A percentile compares a stretch with the other conserved stretches of the same genome.
These are phyloP conservation scores for Sequoiadendron giganteum DNA, from an alignment of 75 land plant species.

Conservation along the genomic window DNA sequence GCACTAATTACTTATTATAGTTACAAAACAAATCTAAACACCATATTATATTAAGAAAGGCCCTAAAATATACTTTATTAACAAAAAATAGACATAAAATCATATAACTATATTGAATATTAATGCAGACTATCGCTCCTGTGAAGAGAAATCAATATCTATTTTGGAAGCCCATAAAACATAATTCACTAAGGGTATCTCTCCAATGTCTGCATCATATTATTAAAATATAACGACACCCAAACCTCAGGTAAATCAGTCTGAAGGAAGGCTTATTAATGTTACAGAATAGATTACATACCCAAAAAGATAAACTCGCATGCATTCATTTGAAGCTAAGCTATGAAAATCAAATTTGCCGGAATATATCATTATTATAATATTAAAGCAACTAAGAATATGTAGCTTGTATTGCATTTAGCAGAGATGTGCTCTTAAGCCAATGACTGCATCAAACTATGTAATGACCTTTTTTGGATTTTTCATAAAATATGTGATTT, in stretches of 20 bases:
- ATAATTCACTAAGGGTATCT: not conserved
- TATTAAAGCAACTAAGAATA: not conserved
- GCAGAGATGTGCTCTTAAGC: not conserved
- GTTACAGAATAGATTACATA: not conserved
- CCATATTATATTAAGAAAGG: not conserved
- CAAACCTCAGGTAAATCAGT: not conserved
- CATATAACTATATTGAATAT: not conserved
- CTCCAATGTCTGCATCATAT: not conserved
- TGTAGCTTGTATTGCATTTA: not conserved
- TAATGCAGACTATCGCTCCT: not conserved
- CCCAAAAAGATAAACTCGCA: not conserved
- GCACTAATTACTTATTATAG: not conserved
- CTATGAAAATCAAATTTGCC: not conserved
- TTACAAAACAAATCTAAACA: not conserved
- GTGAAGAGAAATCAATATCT: not conserved
- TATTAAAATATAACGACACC: not conserved
- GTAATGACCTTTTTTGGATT: too few relatives aligned
- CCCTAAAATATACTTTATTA: not conserved
- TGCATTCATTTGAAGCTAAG: not conserved
- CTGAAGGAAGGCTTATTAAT: not conserved
- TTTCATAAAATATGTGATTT: too few relatives aligned
- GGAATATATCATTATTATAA: not conserved
- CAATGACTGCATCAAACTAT: not conserved
- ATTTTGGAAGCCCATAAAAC: not conserved
- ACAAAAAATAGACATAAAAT: not conserved